A percentile compares a stretch with the other conserved stretches of the same genome.
phyloP scores from a whole-genome alignment of 2,329 filamentous ascomycete species.

The Xylaria digitata region DNA sequence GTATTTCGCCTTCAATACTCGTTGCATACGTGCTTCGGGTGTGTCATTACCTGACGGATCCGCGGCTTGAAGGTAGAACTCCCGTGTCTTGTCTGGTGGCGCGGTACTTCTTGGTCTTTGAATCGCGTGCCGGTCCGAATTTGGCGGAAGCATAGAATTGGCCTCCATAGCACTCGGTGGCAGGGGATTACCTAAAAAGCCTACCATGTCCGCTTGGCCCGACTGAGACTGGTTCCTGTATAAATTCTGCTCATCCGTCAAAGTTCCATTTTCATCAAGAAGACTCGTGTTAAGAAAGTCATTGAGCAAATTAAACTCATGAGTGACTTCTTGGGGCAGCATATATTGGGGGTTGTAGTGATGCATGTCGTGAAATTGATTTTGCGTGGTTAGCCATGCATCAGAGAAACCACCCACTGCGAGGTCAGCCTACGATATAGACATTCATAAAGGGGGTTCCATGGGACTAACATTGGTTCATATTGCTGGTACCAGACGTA shows the following conservation, averaged over 20 bases:
- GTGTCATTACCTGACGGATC: slow-evolving; percentile 88
- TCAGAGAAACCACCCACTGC: slow-evolving; percentile 83
- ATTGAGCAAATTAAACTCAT: slow-evolving; percentile 96
- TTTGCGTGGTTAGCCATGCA: slow-evolving; percentile 83
- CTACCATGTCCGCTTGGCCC: slow-evolving; percentile 60
- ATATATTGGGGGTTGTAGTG: slow-evolving; percentile 94
- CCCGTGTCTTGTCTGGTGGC: slow-evolving; percentile 77
- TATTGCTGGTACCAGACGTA: slow-evolving; percentile 71
- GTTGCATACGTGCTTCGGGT: slow-evolving; percentile 94
- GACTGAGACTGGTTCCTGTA: slow-evolving; percentile 53
- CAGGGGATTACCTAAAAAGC: slow-evolving; percentile 55
- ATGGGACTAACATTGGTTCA: slow-evolving; percentile 77
- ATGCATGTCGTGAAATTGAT: slow-evolving; percentile 93
- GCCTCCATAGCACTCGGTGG: slow-evolving; percentile 53
- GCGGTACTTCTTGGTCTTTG: slow-evolving; percentile 70
- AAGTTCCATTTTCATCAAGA: slow-evolving; percentile 82
- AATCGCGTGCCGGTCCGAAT: slow-evolving; percentile 63
- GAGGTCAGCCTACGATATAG: slow-evolving; percentile 47
- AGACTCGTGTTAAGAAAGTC: slow-evolving; percentile 95
- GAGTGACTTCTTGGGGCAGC: slow-evolving; percentile 91
- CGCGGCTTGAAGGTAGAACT: slow-evolving; percentile 97
- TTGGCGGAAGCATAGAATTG: slow-evolving; percentile 62
- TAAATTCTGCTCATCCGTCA: slow-evolving; percentile 71
- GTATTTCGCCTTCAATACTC: slow-evolving; percentile 93
- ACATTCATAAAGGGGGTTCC: slow-evolving; percentile 45